Percentiles rank a stretch among this genome's conserved stretches.
These are phyloP conservation scores for Dendrostoma leiphaemia DNA, from an alignment of 2,329 filamentous ascomycete genomes.

Conservation along the genomic window DNA sequence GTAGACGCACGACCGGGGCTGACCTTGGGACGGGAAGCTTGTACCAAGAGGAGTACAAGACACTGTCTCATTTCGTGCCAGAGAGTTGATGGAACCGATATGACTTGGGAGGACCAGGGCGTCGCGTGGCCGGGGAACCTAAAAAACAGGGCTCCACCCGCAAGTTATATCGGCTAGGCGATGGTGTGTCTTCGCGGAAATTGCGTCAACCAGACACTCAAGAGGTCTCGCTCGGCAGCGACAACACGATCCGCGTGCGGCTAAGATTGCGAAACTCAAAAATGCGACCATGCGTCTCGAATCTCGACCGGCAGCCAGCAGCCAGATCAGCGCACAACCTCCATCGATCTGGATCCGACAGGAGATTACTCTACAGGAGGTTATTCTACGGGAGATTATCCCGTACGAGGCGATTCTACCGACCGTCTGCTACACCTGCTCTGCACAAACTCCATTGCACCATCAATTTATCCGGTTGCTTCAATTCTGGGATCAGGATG, in stretches of 20 bases:
- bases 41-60: conserved; percentile 13
- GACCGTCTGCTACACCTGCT: not conserved
- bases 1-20: too few species aligned
- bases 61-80: conserved; percentile 16
- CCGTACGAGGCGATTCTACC: too few species aligned
- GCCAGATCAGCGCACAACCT: not conserved
- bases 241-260: conserved; percentile 7
- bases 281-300: not conserved
- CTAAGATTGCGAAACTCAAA: conserved; percentile 18
- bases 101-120: not conserved
- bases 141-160: conserved; percentile 14
- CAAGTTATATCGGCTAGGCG: conserved; percentile 18
- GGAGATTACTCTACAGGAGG: too few species aligned
- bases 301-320: not conserved
- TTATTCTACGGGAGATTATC: too few species aligned
- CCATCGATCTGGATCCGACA: too few species aligned
- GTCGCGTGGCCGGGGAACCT: conserved; percentile 14
- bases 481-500: not conserved
- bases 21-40: conserved; percentile 4
- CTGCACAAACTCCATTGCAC: not conserved
- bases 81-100: not conserved
- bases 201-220: conserved; percentile 15
- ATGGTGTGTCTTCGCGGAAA: conserved; percentile 18
- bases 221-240: not conserved
- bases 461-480: not conserved